These are phyloP conservation scores for Globisporangium uncinulatum DNA, from an alignment of 352 stramenopile genomes.

Conservation along the genomic window DNA sequence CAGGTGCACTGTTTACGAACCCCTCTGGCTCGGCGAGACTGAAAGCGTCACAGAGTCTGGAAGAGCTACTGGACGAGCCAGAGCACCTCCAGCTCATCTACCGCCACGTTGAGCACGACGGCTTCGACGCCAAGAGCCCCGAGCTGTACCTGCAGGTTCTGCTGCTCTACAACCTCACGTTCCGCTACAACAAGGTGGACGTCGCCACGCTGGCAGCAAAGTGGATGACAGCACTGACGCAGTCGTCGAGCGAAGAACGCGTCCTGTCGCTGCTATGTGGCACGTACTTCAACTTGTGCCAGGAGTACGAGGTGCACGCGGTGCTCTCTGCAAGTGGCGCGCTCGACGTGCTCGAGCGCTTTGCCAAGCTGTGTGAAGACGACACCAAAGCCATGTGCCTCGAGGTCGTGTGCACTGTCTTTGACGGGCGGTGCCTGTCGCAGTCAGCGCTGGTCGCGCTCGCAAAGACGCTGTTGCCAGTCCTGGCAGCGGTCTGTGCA, in stretches of 20 bases:
- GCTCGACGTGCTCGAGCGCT: slow-evolving; percentile 28
- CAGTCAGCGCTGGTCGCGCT: slow-evolving; percentile 31
- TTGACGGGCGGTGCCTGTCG: slow-evolving; percentile 46
- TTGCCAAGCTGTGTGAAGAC: slow-evolving; percentile 29
- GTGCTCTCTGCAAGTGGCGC: slow-evolving; percentile 27
- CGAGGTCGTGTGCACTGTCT: slow-evolving; percentile 59
- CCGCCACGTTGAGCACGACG: slow-evolving; percentile 31
- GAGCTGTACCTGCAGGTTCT: slow-evolving; percentile 60
- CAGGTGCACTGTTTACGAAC: slow-evolving; percentile 3
- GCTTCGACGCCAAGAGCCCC: slow-evolving; percentile 28
- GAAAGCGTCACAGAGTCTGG: slow-evolving; percentile 13
- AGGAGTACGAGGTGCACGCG: slow-evolving; percentile 52
- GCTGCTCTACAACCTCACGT: slow-evolving; percentile 74
- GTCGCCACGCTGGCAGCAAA: slow-evolving; percentile 29
- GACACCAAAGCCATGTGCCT: slow-evolving; percentile 45
- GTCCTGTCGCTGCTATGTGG: slow-evolving; percentile 38
- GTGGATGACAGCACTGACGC: slow-evolving; percentile 30
- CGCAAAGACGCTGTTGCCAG: slow-evolving; percentile 34
- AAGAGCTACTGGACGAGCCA: slow-evolving; percentile 45
- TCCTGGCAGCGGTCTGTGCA: slow-evolving; percentile 39
- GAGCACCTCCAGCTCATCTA: slow-evolving; percentile 40
- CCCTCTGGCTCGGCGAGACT: not conserved
- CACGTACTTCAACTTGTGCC: slow-evolving; percentile 60
- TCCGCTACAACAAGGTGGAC: slow-evolving; percentile 52
- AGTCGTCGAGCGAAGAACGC: slow-evolving; percentile 2